Evolutionary conservation across 1,284 basidiomycete genomes (phyloP).

Genomic region (Xerocomus amazonicus): DNA sequence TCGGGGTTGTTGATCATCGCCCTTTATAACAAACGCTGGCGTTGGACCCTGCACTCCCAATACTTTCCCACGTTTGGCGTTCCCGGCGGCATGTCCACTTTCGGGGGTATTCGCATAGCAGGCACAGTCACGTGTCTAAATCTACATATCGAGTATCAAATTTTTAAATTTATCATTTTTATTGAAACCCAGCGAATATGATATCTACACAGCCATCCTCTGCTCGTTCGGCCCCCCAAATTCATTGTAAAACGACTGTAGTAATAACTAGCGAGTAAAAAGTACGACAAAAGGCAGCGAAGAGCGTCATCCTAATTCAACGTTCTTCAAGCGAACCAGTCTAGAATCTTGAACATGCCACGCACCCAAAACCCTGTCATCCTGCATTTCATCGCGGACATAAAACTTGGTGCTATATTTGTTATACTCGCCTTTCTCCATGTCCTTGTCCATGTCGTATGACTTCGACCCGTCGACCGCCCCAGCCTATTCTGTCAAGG

Average conservation of each 20-base stretch:
- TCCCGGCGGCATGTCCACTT: slow-evolving; percentile 35
- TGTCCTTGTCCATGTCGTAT: slow-evolving; percentile 21
- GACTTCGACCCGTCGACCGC: slow-evolving; percentile 31
- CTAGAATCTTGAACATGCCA: too few relatives aligned
- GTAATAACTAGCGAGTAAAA: background rate
- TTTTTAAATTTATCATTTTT: slow-evolving; percentile 12
- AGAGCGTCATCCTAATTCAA: background rate
- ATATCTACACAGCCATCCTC: background rate
- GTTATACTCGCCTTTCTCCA: slow-evolving; percentile 1
- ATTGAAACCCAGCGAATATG: slow-evolving; percentile 23
- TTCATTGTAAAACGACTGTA: background rate
- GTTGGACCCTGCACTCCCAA: slow-evolving; percentile 33
- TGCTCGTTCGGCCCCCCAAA: too few relatives aligned
- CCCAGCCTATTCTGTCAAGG: slow-evolving; percentile 35
- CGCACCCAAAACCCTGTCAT: background rate
- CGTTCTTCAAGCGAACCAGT: too few relatives aligned
- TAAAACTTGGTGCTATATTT: too few relatives aligned
- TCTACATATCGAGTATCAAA: slow-evolving; percentile 20
- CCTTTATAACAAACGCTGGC: slow-evolving; percentile 36
- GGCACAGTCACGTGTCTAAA: slow-evolving; percentile 31
- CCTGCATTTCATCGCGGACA: slow-evolving; percentile 2
- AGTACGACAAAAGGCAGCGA: background rate
- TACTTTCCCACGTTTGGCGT: slow-evolving; percentile 36
- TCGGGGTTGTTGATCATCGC: slow-evolving; percentile 38
- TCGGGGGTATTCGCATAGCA: slow-evolving; percentile 24